These are phyloP conservation scores for Gaeumannomyces tritici DNA, from an alignment of 2,329 filamentous ascomycete species.

Conservation along the genomic window DNA sequence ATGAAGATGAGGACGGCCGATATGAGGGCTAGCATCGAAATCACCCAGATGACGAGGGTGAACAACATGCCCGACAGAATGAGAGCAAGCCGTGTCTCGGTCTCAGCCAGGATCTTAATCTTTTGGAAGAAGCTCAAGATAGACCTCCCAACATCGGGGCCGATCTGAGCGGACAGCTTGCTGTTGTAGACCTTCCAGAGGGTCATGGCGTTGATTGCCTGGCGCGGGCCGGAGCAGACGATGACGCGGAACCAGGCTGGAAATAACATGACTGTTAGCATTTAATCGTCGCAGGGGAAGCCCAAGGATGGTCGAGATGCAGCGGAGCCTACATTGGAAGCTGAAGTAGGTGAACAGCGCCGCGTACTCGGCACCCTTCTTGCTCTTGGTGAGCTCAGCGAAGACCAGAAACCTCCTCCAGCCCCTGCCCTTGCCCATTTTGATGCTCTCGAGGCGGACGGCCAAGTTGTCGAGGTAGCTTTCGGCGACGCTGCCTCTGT, in stretches of 20 bases:
- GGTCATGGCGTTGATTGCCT: slow-evolving; percentile 83
- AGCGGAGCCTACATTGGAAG: slow-evolving; percentile 43
- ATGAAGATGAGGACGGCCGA: slow-evolving; percentile 70
- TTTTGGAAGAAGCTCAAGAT: slow-evolving; percentile 77
- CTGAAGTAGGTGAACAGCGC: slow-evolving; percentile 86
- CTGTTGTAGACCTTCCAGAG: slow-evolving; percentile 74
- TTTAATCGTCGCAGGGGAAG: not conserved
- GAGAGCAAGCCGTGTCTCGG: slow-evolving; percentile 69
- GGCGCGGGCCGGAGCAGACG: slow-evolving; percentile 83
- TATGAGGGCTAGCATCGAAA: slow-evolving; percentile 68
- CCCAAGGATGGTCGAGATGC: not conserved
- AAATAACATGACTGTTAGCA: not conserved
- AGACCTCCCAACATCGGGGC: slow-evolving; percentile 46
- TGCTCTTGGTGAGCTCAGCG: slow-evolving; percentile 80
- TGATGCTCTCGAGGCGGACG: slow-evolving; percentile 72
- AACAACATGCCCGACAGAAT: slow-evolving; percentile 89
- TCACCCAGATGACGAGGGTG: slow-evolving; percentile 80
- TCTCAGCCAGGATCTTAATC: slow-evolving; percentile 59
- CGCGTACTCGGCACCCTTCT: slow-evolving; percentile 82
- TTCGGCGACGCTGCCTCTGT: slow-evolving; percentile 75
- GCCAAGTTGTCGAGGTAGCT: slow-evolving; percentile 86
- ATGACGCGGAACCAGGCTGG: slow-evolving; percentile 79
- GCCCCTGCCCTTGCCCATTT: slow-evolving; percentile 64
- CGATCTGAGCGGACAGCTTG: slow-evolving; percentile 54
- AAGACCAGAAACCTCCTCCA: slow-evolving; percentile 92